These are phyloP conservation scores for Aspergillus cristatus DNA, from an alignment of 495 filamentous ascomycete species.

Conservation along the genomic window DNA sequence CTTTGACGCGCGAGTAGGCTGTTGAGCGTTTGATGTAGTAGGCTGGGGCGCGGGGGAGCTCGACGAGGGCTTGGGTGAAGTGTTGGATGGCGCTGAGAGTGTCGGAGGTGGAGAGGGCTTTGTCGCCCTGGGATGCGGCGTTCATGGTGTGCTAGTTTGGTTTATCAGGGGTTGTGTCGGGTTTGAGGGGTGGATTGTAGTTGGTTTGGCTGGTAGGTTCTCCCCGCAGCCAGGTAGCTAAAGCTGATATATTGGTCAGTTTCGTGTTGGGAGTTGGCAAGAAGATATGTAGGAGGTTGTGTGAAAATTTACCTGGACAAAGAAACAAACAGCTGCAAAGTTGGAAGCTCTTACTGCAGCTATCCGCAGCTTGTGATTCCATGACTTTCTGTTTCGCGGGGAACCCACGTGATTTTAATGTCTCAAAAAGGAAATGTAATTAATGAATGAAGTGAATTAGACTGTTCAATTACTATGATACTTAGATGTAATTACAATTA, in stretches of 20 bases:
- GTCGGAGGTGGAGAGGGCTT: conserved; percentile 54
- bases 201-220: too few relatives aligned
- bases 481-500: too few relatives aligned
- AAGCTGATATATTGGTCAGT: too few relatives aligned
- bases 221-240: too few relatives aligned
- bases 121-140: conserved; percentile 50
- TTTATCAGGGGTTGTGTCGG: background rate
- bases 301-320: too few relatives aligned
- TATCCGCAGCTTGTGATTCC: conserved; percentile 1
- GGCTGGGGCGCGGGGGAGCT: conserved; percentile 56
- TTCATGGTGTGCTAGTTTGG: conserved; percentile 35
- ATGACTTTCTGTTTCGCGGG: conserved; percentile 2
- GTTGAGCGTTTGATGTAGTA: conserved; percentile 87
- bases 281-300: too few relatives aligned
- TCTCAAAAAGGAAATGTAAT: too few relatives aligned
- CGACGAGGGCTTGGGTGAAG: conserved; percentile 66
- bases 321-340: background rate
- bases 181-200: background rate
- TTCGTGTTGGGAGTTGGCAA: too few relatives aligned
- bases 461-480: too few relatives aligned
- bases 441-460: too few relatives aligned
- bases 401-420: background rate
- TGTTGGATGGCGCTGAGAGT: conserved; percentile 58
- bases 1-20: conserved; percentile 60
- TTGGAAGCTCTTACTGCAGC: background rate